A percentile compares a stretch with the other conserved stretches of the same genome.
These are phyloP conservation scores for Sphagnum contortum DNA, from an alignment of 225 moss, liverwort and hornwort species.

Conservation along the genomic window DNA sequence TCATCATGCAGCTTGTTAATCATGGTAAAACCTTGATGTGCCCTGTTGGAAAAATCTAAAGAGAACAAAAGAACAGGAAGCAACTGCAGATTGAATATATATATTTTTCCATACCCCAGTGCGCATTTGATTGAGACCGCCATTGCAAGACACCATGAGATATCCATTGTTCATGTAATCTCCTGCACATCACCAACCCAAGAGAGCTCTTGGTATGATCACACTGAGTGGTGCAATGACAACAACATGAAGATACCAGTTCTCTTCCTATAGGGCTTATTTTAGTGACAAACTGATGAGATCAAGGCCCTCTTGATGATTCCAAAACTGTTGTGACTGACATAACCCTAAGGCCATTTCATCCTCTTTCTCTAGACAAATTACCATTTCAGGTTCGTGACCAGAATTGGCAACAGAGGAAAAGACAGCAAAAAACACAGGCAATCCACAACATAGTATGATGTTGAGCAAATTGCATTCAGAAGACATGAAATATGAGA, in stretches of 20 bases:
- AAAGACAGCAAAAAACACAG: no score
- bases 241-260: neutral
- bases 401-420: no score
- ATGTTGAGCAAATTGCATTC: neutral
- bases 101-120: slow-evolving; percentile 34
- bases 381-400: no score
- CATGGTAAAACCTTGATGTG: no score
- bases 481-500: neutral
- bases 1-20: neutral
- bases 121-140: slow-evolving; percentile 83
- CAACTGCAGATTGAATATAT: neutral
- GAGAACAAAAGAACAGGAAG: neutral
- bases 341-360: no score
- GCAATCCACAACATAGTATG: no score
- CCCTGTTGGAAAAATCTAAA: neutral
- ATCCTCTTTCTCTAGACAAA: no score
- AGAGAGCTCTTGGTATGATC: neutral
- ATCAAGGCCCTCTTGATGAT: no score
- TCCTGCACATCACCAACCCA: slow-evolving; percentile 9
- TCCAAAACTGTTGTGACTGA: no score
- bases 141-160: slow-evolving; percentile 57
- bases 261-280: neutral
- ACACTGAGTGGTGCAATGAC: neutral
- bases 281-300: no score
- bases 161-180: slow-evolving; percentile 57